Evolutionary conservation across 2,329 filamentous ascomycete genomes (phyloP).

Genomic region (Myriangium duriaei): DNA sequence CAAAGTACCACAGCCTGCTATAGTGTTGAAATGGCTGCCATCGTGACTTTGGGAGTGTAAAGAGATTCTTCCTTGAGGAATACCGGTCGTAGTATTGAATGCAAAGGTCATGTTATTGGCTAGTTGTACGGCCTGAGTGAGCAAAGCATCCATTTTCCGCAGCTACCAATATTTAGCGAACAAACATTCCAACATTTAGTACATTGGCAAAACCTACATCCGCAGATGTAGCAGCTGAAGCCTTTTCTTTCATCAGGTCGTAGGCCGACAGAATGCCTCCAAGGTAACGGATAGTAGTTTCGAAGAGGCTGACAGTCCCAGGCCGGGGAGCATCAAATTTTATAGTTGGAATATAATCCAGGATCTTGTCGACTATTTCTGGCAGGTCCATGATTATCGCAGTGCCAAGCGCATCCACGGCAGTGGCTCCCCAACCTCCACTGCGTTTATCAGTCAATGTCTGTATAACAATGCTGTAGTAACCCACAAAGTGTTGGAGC

Average conservation of each 20-base stretch:
- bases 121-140: conserved; percentile 55
- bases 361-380: conserved; percentile 55
- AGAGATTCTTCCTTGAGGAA: conserved; percentile 58
- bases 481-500: conserved; percentile 38
- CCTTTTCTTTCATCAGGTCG: conserved; percentile 59
- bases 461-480: background rate
- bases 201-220: conserved; percentile 21
- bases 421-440: conserved; percentile 75
- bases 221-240: conserved; percentile 35
- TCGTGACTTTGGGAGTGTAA: conserved; percentile 40
- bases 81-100: conserved; percentile 62
- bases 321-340: conserved; percentile 49
- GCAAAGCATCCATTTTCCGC: conserved; percentile 43
- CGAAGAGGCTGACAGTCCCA: conserved; percentile 60
- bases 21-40: conserved; percentile 47
- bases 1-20: conserved; percentile 66
- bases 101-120: conserved; percentile 64
- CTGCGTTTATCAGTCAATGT: conserved; percentile 29
- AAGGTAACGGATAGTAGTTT: conserved; percentile 82
- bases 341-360: conserved; percentile 57
- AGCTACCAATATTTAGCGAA: conserved; percentile 19
- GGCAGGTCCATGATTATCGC: conserved; percentile 63
- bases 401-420: conserved; percentile 68
- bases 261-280: conserved; percentile 67
- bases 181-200: conserved; percentile 9